Evolutionary conservation across 1,284 basidiomycete species (phyloP).

Genomic region (Sporisorium iseilematis-ciliati): DNA sequence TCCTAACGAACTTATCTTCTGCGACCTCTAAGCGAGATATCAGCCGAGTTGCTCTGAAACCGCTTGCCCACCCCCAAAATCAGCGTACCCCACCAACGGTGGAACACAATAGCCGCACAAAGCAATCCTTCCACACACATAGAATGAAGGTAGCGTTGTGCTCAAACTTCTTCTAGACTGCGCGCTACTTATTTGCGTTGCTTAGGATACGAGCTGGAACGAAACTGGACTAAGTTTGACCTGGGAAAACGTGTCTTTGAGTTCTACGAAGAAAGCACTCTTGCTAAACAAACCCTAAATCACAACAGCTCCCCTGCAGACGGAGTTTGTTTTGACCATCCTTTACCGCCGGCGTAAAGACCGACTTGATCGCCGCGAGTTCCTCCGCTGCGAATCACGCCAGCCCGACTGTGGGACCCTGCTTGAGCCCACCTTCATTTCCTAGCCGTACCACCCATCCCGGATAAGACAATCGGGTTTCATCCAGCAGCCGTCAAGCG

Average conservation of each 20-base stretch:
- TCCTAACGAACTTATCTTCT: constrained; percentile 8
- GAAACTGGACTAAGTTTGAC: too few species aligned
- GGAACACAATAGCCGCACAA: neutral
- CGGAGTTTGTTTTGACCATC: neutral
- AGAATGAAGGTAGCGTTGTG: too few species aligned
- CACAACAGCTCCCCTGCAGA: neutral
- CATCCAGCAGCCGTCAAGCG: constrained; percentile 6
- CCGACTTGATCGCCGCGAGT: constrained; percentile 7
- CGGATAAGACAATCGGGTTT: constrained; percentile 10
- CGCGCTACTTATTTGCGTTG: too few species aligned
- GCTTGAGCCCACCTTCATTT: neutral
- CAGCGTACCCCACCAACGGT: neutral
- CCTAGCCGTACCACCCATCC: neutral
- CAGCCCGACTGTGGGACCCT: too few species aligned
- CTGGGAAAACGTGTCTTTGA: too few species aligned
- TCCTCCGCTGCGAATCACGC: neutral
- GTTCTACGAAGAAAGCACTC: too few species aligned
- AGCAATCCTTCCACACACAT: too few species aligned
- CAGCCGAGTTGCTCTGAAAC: too few species aligned
- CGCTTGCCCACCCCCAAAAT: constrained; percentile 2
- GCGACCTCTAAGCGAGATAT: constrained; percentile 3
- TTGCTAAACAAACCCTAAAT: too few species aligned
- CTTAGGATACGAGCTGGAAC: too few species aligned
- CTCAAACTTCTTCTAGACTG: too few species aligned
- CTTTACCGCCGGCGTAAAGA: constrained; percentile 11